phyloP scores from a whole-genome alignment of 805 yeast species.

The Lipomyces lipofer region DNA sequence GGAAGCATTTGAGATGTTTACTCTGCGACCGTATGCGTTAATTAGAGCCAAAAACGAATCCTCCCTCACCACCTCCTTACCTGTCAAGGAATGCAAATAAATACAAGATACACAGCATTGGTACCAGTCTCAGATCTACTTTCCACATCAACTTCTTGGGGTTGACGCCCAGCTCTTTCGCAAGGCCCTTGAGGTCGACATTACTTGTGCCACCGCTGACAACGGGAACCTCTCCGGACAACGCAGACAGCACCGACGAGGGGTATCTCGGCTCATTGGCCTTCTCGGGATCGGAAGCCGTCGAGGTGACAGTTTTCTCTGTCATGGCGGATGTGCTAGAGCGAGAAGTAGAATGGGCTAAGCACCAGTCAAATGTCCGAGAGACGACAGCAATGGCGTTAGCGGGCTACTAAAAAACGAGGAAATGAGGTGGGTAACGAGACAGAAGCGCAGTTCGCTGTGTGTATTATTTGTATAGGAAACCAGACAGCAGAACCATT shows the following conservation, averaged over 20 bases:
- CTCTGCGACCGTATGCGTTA: no score
- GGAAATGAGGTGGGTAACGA: no score
- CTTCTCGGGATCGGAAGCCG: no score
- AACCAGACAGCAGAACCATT: no score
- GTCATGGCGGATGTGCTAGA: not conserved
- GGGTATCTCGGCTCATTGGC: conserved; percentile 6
- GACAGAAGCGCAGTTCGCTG: no score
- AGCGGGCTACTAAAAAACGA: no score
- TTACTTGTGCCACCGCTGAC: not conserved
- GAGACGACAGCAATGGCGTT: not conserved
- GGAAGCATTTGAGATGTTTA: conserved; percentile 78
- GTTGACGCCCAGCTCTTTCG: conserved; percentile 51
- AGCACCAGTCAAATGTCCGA: not conserved
- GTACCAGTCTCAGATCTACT: conserved; percentile 67
- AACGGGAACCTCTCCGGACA: no score
- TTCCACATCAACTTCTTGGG: conserved; percentile 60
- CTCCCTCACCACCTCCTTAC: no score
- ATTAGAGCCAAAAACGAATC: no score
- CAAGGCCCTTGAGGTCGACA: conserved; percentile 39
- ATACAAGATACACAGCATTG: conserved; percentile 73
- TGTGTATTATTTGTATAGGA: no score
- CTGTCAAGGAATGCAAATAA: conserved; percentile 77
- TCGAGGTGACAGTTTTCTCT: not conserved
- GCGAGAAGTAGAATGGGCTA: not conserved
- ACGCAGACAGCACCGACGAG: not conserved